A percentile compares a stretch with the other conserved stretches of the same genome.
Evolutionary conservation across 371 early-diverging fungal genomes (phyloP).

Genomic region (Mucor plumbeus): DNA sequence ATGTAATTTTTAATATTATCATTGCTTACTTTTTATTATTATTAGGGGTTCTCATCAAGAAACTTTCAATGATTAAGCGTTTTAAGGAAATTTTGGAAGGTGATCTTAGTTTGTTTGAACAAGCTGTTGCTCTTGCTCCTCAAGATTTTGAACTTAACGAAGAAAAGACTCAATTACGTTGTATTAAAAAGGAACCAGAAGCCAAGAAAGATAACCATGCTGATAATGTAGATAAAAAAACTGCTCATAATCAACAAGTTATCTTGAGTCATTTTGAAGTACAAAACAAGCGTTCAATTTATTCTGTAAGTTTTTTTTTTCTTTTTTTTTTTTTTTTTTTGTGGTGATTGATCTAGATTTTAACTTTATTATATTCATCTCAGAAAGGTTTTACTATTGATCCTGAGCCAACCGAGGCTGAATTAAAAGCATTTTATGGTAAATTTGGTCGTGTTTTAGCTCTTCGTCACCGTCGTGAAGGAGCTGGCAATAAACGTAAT

Average conservation of each 20-base stretch:
- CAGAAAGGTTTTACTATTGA: constrained; percentile 47
- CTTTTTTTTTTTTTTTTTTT: not conserved
- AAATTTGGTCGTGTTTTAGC: constrained; percentile 44
- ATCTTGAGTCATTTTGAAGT: constrained; percentile 20
- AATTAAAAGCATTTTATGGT: constrained; percentile 38
- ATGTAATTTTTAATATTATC: not conserved
- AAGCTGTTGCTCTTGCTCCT: constrained; percentile 33
- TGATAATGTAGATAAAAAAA: not conserved
- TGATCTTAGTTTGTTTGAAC: constrained; percentile 35
- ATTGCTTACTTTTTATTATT: no score
- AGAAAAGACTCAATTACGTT: constrained; percentile 48
- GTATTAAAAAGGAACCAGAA: constrained; percentile 15
- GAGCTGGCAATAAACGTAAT: constrained; percentile 20
- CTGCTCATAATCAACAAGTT: constrained; percentile 5
- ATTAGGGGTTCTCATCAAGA: constrained; percentile 53
- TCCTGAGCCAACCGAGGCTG: constrained; percentile 25
- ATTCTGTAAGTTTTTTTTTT: constrained; percentile 36
- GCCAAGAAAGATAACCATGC: constrained; percentile 2
- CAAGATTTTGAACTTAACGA: constrained; percentile 41
- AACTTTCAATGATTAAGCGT: constrained; percentile 44
- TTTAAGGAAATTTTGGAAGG: constrained; percentile 47
- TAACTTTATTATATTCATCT: not conserved
- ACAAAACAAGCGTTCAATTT: constrained; percentile 45
- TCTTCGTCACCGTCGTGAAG: constrained; percentile 44
- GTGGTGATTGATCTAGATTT: no score